A percentile compares a stretch with the other conserved stretches of the same genome.
Conservation (phyloP, 768 basidiomycete genomes). For the Tylopilus cervinicoccineus region DNA sequence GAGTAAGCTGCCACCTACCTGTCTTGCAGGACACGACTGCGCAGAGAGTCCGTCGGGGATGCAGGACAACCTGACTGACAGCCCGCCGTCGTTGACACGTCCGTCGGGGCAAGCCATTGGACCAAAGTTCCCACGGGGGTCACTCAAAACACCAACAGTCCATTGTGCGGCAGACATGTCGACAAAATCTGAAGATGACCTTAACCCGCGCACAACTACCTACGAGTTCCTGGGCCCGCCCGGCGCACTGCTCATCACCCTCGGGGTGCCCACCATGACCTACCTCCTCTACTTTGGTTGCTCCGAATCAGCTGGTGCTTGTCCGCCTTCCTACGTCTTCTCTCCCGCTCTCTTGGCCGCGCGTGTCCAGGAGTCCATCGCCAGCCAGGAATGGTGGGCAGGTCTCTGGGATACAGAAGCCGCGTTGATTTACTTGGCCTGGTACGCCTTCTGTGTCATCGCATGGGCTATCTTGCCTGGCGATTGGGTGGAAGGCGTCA, state of each 20-base stretch:
- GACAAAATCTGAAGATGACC: conserved; percentile 19
- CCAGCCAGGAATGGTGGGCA: conserved; percentile 58
- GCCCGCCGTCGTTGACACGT: no score
- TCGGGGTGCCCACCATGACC: conserved; percentile 65
- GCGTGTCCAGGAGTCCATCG: conserved; percentile 44
- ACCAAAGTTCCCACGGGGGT: conserved; percentile 9
- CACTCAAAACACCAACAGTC: neutral
- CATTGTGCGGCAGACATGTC: conserved; percentile 11
- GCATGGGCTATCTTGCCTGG: conserved; percentile 80
- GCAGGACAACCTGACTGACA: no score
- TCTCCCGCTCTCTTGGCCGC: conserved; percentile 33
- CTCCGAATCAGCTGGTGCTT: conserved; percentile 66
- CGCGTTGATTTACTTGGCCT: conserved; percentile 68
- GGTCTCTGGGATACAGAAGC: conserved; percentile 84
- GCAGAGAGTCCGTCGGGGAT: no score
- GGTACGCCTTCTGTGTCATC: conserved; percentile 86
- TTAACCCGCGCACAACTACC: conserved; percentile 66
- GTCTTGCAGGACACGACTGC: no score
- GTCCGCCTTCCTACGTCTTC: conserved; percentile 49
- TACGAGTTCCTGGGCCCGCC: conserved; percentile 85
- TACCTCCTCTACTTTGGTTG: conserved; percentile 79
- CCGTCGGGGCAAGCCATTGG: neutral
- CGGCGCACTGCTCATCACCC: conserved; percentile 66
- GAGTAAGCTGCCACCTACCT: no score
- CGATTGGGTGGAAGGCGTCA: conserved; percentile 65